Conservation (phyloP, 2,329 filamentous ascomycete genomes). For the Penicillium sp. region DNA sequence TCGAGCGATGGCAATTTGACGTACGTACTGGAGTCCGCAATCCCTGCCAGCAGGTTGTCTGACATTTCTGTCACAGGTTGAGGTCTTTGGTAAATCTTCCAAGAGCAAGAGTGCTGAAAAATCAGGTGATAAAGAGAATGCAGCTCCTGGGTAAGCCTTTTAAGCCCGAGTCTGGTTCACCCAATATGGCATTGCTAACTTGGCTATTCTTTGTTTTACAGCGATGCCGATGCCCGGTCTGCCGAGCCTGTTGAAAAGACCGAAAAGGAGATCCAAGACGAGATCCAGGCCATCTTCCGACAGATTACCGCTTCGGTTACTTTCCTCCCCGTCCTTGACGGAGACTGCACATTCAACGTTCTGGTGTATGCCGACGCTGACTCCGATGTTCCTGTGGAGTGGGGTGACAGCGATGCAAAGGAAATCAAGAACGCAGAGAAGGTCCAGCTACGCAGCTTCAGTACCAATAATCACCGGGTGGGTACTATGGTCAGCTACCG, state of each 20-base stretch:
- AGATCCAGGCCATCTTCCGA: conserved; percentile 94
- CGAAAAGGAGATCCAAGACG: conserved; percentile 88
- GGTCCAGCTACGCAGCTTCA: conserved; percentile 93
- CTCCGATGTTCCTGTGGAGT: conserved; percentile 94
- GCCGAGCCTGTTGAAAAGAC: conserved; percentile 66
- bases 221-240: conserved; percentile 29
- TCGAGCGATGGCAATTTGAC: conserved; percentile 98
- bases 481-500: conserved; percentile 96
- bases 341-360: conserved; percentile 98
- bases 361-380: conserved; percentile 96
- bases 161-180: not conserved
- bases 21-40: conserved; percentile 48
- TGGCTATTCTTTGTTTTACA: conserved; percentile 11
- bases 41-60: conserved; percentile 3
- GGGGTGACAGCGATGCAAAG: conserved; percentile 97
- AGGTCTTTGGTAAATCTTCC: conserved; percentile 56
- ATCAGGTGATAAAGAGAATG: conserved; percentile 68
- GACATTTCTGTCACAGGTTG: conserved; percentile 42
- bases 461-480: conserved; percentile 88
- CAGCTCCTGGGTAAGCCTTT: conserved; percentile 51
- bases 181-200: not conserved
- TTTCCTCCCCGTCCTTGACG: conserved; percentile 88
- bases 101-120: conserved; percentile 53
- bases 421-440: conserved; percentile 94
- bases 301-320: conserved; percentile 98